A percentile compares a stretch with the other conserved stretches of the same genome.
Conservation (phyloP, 352 stramenopile genomes). For the Globisporangium irregulare region DNA sequence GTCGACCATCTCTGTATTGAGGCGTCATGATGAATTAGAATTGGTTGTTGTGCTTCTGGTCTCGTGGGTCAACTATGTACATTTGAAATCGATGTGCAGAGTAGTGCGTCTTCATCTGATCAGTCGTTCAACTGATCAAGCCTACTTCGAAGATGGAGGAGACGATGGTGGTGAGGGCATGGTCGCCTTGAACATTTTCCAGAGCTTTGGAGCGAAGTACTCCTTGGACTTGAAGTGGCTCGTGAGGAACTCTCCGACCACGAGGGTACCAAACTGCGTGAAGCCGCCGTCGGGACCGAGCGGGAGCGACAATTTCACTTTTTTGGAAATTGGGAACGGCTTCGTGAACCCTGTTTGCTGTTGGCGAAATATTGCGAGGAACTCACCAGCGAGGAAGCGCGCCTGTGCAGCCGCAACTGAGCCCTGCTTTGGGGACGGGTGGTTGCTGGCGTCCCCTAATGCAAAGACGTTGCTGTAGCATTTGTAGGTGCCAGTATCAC, state of each 20-base stretch:
- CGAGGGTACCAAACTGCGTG: background rate
- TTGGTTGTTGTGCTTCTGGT: too few relatives aligned
- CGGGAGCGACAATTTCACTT: background rate
- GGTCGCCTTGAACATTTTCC: background rate
- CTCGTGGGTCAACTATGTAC: too few relatives aligned
- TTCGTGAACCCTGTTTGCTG: background rate
- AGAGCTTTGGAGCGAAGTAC: background rate
- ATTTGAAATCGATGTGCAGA: too few relatives aligned
- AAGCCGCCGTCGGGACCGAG: background rate
- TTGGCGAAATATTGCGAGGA: background rate
- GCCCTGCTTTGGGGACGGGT: background rate
- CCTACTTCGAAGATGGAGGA: background rate
- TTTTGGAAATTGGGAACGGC: background rate
- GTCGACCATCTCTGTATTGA: background rate
- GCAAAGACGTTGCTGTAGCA: slow-evolving; percentile 1
- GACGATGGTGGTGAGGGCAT: background rate
- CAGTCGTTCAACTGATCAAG: too few relatives aligned
- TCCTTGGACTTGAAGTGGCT: background rate
- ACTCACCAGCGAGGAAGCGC: background rate
- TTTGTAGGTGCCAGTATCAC: background rate
- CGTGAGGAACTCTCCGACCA: slow-evolving; percentile 2
- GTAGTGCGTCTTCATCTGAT: too few relatives aligned
- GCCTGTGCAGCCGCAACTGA: background rate
- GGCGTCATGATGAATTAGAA: background rate
- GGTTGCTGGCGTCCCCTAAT: background rate